Evolutionary conservation across 441 rosid genomes (phyloP).

Genomic region (Cnidoscolus chayamansa): DNA sequence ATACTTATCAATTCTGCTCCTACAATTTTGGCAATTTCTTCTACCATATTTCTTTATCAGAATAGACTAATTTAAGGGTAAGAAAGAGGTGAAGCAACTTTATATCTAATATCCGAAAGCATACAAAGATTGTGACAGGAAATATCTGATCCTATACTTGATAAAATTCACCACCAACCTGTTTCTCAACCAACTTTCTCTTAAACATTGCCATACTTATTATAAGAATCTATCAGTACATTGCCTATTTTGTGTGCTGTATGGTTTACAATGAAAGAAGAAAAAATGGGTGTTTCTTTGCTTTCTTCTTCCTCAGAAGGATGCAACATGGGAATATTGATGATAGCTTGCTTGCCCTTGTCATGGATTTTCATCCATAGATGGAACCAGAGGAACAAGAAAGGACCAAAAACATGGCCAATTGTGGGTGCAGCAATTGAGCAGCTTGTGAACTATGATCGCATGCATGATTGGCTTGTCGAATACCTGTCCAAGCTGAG

Average conservation of each 20-base stretch:
- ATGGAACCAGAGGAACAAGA: slow-evolving; percentile 66
- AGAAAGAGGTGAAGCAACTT: slow-evolving; percentile 37
- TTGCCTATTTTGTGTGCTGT: background rate
- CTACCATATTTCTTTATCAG: background rate
- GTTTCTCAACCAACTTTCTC: slow-evolving; percentile 27
- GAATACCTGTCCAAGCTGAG: slow-evolving; percentile 53
- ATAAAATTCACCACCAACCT: slow-evolving; percentile 30
- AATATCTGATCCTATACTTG: slow-evolving; percentile 30
- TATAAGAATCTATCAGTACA: slow-evolving; percentile 28
- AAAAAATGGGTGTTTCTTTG: slow-evolving; percentile 15
- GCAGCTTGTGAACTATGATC: slow-evolving; percentile 65
- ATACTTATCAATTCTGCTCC: background rate
- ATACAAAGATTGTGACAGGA: slow-evolving; percentile 39
- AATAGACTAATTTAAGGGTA: slow-evolving; percentile 31
- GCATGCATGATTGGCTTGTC: slow-evolving; percentile 95
- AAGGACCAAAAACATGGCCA: slow-evolving; percentile 93
- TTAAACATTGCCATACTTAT: slow-evolving; percentile 6
- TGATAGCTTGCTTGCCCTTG: slow-evolving; percentile 39
- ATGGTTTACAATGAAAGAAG: slow-evolving; percentile 30
- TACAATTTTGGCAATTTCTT: background rate
- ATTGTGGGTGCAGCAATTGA: slow-evolving; percentile 84
- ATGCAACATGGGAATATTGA: slow-evolving; percentile 40
- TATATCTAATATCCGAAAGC: slow-evolving; percentile 19
- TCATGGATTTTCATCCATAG: slow-evolving; percentile 67
- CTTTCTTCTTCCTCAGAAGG: slow-evolving; percentile 25